Evolutionary conservation across 179 eudicot genomes (phyloP), one percentile per base, ranked within the genome.

Genomic region (Sideroxylon spinosum): DNA sequence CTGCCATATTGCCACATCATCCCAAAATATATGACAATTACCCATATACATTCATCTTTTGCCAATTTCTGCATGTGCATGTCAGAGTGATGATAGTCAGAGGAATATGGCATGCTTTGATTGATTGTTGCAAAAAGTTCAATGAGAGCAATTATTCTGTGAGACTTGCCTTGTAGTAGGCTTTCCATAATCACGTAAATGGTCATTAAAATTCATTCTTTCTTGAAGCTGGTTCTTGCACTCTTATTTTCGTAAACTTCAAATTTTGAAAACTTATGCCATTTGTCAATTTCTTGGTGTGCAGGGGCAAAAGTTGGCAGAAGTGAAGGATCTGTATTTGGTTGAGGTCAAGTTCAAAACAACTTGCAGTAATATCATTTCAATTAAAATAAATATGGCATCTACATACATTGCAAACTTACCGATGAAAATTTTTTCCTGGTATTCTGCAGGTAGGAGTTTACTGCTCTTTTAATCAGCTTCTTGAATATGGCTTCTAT

Each of bases 391-490:
- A 52, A 29, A 25, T 7, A 7, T 6, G 7, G 3, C 46, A 25
- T 67, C 37, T 76, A 61, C 53, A 44, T 76, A 32, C 48, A 14
- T 17, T 66, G 74, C 50, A 77, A 9, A 65, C 46, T 75, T 50
- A 62, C 50, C 61, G 56, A 20, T 9, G 28, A 44, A 11, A 28
- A 63, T 2, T 32, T 44, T 77, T 71, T 81, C 26, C 22, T 80
- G 73, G 55, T 74, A 19, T 53, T 84, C 59, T 75, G 73, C 91
- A 95, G 99, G 84, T 95, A 73, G 99, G 99, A 85, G 99, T 95
- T 71, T 95, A 93, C 86, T 93, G 98, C 86, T 93, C 99, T 64
- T 91, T 95, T 82, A 92, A 91, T 85, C 99, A 95, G 85, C 93
- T 95, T 85, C 91, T 95, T 66, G 99, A 95, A 85, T 84, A 71